Evolutionary conservation across 2,329 filamentous ascomycete species (phyloP), one percentile per base, ranked within the genome.

Genomic region (Ophiostoma sp.): DNA sequence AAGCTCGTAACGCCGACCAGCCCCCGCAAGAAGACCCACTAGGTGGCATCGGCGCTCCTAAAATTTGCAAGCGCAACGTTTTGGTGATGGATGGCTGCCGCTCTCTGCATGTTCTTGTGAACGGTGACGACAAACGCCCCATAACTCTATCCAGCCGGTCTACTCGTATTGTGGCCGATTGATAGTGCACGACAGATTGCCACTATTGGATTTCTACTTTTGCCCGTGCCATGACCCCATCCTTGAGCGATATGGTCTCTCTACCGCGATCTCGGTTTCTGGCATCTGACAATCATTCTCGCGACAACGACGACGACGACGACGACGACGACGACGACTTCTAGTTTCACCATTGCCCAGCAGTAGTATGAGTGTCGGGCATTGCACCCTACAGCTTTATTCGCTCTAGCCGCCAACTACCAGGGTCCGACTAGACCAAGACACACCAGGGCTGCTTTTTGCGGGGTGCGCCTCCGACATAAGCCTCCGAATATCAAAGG

Each of bases 401-500:
- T 55, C 38, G 36, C 18, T 55, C 44, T 55, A 55, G 66, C 66
- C 62, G 45, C 47, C 62, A 65, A 5, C 47, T 44, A 62, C 60
- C 18, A 63, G 60, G 40, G 60, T 63, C 40, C 58, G 45, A 63
- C 66, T 62, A 5, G 9, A 18, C 45, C 66, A 63, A 64, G 58
- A 67, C 67, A 67, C 49, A 47, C 8, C 63, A 64, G 63, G 41
- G 62, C 67, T 65, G 42, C 44, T 6, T 58, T 65, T 67, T 64
- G 66, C 60, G 66, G 58, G 66, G 62, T 65, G 63, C 67, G 27
- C 49, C 62, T 68, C 49, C 18, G 49, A 42, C 47, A 60, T 18
- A 8, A 65, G 62, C 66, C 40, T 63, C 38, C 38, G 38, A 27
- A 45, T 27, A 55, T 36, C 58, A 41, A 45, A 27, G 27, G 58